phyloP scores from a whole-genome alignment of 306 rosid species.

The Sophora flavescens region DNA sequence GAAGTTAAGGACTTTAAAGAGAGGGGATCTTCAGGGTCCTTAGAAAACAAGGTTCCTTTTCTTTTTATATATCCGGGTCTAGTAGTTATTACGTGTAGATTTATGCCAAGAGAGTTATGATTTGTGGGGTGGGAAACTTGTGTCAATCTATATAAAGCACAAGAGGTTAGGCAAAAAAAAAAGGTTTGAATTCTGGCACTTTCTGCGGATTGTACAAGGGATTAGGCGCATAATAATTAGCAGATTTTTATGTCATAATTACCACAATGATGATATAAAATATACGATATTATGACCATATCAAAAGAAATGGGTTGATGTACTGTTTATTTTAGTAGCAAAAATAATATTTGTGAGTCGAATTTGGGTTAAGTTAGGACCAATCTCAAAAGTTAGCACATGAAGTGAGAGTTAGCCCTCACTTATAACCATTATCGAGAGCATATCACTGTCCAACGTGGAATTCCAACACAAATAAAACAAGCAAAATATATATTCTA shows the following conservation, averaged over 20 bases:
- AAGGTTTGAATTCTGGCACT: conserved; percentile 32
- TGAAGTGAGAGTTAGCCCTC: no score
- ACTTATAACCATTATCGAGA: no score
- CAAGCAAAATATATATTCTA: no score
- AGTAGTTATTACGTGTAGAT: conserved; percentile 24
- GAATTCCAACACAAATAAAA: no score
- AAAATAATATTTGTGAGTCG: neutral
- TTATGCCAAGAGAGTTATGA: neutral
- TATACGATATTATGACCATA: conserved; percentile 19
- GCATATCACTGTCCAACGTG: no score
- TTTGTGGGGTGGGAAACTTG: conserved; percentile 12
- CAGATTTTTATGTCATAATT: conserved; percentile 29
- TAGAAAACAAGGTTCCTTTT: neutral
- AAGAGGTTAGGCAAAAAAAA: conserved; percentile 41
- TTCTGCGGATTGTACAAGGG: conserved; percentile 29
- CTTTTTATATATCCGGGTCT: neutral
- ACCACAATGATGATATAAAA: conserved; percentile 26
- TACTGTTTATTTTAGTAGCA: conserved; percentile 1
- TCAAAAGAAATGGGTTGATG: conserved; percentile 6
- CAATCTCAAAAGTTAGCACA: no score
- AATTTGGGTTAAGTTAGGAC: no score
- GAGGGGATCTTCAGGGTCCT: neutral
- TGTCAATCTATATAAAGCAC: neutral
- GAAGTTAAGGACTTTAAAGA: neutral
- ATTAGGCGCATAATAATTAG: conserved; percentile 13